Conservation (phyloP, 225 moss, liverwort and hornwort species). For the Polytrichum commune region DNA sequence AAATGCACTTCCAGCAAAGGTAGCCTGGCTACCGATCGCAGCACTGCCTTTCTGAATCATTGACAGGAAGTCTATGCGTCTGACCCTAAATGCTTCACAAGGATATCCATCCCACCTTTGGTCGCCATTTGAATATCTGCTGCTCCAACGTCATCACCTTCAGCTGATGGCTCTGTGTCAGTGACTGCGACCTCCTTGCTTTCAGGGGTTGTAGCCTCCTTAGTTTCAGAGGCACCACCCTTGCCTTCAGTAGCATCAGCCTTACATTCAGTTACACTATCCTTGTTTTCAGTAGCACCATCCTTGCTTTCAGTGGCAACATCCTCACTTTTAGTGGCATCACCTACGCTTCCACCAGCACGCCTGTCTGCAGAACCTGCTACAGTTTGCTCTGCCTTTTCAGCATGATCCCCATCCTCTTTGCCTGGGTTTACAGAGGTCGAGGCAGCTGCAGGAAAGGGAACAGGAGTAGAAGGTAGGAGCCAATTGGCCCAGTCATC, state of each 20-base stretch:
- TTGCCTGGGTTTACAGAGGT: conserved; percentile 25
- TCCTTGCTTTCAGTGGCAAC: conserved; percentile 20
- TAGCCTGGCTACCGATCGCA: conserved; percentile 39
- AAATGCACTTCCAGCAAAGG: conserved; percentile 39
- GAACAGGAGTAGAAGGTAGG: conserved; percentile 54
- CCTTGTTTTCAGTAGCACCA: conserved; percentile 25
- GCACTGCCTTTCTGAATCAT: conserved; percentile 35
- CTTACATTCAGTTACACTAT: background rate
- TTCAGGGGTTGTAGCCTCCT: conserved; percentile 3
- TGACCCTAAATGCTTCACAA: conserved; percentile 40
- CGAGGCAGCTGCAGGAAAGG: conserved; percentile 35
- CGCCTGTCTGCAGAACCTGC: conserved; percentile 23
- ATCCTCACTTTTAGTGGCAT: background rate
- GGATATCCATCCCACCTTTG: conserved; percentile 53
- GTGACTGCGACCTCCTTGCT: background rate
- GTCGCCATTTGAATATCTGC: conserved; percentile 33
- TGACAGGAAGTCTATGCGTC: conserved; percentile 31
- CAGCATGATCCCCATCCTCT: conserved; percentile 31
- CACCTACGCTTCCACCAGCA: conserved; percentile 3
- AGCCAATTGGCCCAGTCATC: conserved; percentile 96
- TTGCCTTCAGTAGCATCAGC: background rate
- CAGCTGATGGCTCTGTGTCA: conserved; percentile 20
- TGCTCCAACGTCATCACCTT: conserved; percentile 41
- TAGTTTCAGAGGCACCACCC: conserved; percentile 17
- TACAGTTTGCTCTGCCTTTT: conserved; percentile 18